phyloP scores from a whole-genome alignment of 768 basidiomycete species.

The Cyclocybe aegerita region DNA sequence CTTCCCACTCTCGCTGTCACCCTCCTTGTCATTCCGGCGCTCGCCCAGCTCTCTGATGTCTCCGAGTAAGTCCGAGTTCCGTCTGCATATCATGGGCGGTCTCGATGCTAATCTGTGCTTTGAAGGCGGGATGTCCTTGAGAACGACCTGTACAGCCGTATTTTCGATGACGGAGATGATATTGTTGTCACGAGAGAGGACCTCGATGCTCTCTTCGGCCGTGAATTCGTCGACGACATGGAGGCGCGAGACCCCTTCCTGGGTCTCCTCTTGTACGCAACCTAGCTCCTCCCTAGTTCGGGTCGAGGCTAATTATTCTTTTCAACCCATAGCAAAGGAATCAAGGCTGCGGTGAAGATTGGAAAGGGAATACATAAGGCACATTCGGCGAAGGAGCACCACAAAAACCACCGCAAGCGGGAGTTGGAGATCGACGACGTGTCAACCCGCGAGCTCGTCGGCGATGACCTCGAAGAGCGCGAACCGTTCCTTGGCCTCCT shows the following conservation, averaged over 20 bases:
- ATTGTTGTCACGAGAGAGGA: constrained; percentile 5
- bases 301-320: background rate
- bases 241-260: constrained; percentile 13
- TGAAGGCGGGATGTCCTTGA: background rate
- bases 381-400: too few relatives aligned
- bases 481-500: constrained; percentile 9
- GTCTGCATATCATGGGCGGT: too few relatives aligned
- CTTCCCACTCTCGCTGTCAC: constrained; percentile 4
- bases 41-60: constrained; percentile 1
- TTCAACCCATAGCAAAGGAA: constrained; percentile 1
- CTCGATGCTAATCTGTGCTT: background rate
- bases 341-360: constrained; percentile 5
- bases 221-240: constrained; percentile 3
- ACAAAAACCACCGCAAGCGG: constrained; percentile 7
- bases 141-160: constrained; percentile 3
- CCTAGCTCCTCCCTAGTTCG: background rate
- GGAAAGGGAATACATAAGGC: constrained; percentile 8
- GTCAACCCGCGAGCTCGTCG: constrained; percentile 9
- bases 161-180: background rate
- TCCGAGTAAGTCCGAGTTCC: constrained; percentile 2
- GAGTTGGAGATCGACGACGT: constrained; percentile 1
- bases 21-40: constrained; percentile 5
- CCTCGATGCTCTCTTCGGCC: constrained; percentile 3
- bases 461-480: constrained; percentile 10
- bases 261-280: constrained; percentile 3